Evolutionary conservation across 495 filamentous ascomycete genomes (phyloP).

Genomic region (Podospora pseudoanserina): DNA sequence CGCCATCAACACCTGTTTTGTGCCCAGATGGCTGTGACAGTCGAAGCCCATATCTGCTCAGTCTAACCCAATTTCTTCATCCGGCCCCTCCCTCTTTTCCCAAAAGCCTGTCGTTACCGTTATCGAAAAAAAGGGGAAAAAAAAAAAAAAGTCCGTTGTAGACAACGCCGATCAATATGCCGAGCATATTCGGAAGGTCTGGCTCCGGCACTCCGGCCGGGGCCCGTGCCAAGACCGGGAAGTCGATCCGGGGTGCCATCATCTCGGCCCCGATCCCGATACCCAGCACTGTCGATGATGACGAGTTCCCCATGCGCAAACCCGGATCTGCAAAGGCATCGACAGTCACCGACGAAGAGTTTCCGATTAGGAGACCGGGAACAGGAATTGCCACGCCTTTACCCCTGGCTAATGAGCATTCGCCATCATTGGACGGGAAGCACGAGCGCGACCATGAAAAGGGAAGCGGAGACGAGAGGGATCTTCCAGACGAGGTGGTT

Average conservation of each 20-base stretch:
- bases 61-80: conserved; percentile 11
- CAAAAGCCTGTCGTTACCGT: not conserved
- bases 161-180: conserved; percentile 21
- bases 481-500: not conserved
- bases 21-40: conserved; percentile 29
- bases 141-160: not conserved
- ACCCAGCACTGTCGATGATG: conserved; percentile 33
- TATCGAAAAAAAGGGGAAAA: not conserved
- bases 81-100: conserved; percentile 3
- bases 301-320: conserved; percentile 48
- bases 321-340: conserved; percentile 34
- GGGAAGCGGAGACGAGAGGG: conserved; percentile 1
- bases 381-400: conserved; percentile 35
- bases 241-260: conserved; percentile 49
- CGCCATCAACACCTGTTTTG: conserved; percentile 13
- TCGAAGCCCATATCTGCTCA: conserved; percentile 22
- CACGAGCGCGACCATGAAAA: not conserved
- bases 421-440: conserved; percentile 25
- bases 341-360: conserved; percentile 35
- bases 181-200: conserved; percentile 38
- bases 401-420: conserved; percentile 24
- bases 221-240: conserved; percentile 40
- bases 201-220: conserved; percentile 26
- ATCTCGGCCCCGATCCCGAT: conserved; percentile 49
- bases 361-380: conserved; percentile 40